Base-by-base conservation (phyloP, 2,329 filamentous ascomycete genomes). In the Phoma herbarum region DNA sequence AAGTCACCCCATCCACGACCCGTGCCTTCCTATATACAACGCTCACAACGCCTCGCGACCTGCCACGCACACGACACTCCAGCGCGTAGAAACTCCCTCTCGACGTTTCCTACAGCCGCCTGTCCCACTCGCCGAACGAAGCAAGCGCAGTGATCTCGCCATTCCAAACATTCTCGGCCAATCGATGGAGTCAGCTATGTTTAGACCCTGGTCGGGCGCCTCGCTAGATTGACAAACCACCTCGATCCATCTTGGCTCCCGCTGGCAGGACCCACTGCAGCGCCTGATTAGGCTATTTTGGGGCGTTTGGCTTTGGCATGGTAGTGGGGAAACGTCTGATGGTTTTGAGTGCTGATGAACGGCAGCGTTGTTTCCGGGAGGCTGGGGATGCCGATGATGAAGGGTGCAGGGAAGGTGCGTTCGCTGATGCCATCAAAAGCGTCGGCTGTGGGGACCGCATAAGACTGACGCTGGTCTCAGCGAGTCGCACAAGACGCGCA, bases 201-300 rank as follows among this genome's bases (percentile, higher is more conserved):
- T 53, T 53, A 44, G 42, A 47, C 56, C 45, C 45, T 37, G 11
- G 41, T 47, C 50, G 41, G 56, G 56, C 56, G 50, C 50, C 41
- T 59, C 56, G 56, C 45, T 54, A 54, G 46, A 54, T 59, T 54
- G 50, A 26, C 50, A 20, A 54, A 50, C 56, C 33, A 35, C 26
- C 26, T 12, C 26, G 37, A 49, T 12, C 5, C 5, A 25, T 41
- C 49, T 20, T 50, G 33, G 50, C 47, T 52, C 33, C 56, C 56
- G 56, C 26, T 12, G 7, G 5, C 6, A 2, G 16, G 52, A 37
- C 41, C 57, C 57, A 52, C 57, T n/a, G 10, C 52, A 60, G 57
- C 57, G 57, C 46, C 57, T 60, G 57, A 60, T 60, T 60, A 47
- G 57, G 57, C 42, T 60, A 60, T 60, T 60, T 59, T 59, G 47